Evolutionary conservation across 2,329 filamentous ascomycete genomes (phyloP).

Genomic region (Rutstroemia sp.): DNA sequence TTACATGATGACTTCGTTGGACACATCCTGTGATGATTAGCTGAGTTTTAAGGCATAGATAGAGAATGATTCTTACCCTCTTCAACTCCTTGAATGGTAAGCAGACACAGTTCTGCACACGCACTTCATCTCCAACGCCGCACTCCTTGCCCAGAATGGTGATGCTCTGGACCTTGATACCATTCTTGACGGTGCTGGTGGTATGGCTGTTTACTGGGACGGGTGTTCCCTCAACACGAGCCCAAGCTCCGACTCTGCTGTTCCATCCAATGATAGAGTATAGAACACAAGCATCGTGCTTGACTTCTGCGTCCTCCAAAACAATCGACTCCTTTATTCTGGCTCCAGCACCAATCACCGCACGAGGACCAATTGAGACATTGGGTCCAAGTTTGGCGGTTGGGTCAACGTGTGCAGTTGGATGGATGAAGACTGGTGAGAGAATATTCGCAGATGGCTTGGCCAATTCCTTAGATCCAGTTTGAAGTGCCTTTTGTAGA

Average conservation of each 20-base stretch:
- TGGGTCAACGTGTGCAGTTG: constrained; percentile 80
- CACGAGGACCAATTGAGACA: constrained; percentile 91
- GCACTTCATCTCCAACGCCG: constrained; percentile 83
- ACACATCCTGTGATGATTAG: constrained; percentile 59
- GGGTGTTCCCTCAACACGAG: constrained; percentile 90
- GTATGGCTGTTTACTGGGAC: constrained; percentile 81
- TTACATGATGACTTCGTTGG: constrained; percentile 90
- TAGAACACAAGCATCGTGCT: constrained; percentile 90
- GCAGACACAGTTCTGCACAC: constrained; percentile 96
- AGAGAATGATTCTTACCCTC: constrained; percentile 54
- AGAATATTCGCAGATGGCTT: constrained; percentile 81
- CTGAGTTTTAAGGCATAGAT: constrained; percentile 10
- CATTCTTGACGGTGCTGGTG: constrained; percentile 94
- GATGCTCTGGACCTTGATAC: constrained; percentile 96
- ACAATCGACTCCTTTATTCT: constrained; percentile 96
- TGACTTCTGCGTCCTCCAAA: constrained; percentile 89
- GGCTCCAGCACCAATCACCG: constrained; percentile 73
- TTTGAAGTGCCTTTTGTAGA: constrained; percentile 87
- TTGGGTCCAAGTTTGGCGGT: constrained; percentile 96
- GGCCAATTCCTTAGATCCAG: constrained; percentile 72
- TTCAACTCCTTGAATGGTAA: constrained; percentile 97
- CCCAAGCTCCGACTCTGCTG: constrained; percentile 95
- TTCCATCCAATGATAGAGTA: constrained; percentile 98
- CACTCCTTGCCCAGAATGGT: constrained; percentile 98
- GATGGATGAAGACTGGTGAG: constrained; percentile 91